These are phyloP conservation scores for Mucor piriformis DNA, from an alignment of 371 early-diverging fungal genomes.

Conservation along the genomic window DNA sequence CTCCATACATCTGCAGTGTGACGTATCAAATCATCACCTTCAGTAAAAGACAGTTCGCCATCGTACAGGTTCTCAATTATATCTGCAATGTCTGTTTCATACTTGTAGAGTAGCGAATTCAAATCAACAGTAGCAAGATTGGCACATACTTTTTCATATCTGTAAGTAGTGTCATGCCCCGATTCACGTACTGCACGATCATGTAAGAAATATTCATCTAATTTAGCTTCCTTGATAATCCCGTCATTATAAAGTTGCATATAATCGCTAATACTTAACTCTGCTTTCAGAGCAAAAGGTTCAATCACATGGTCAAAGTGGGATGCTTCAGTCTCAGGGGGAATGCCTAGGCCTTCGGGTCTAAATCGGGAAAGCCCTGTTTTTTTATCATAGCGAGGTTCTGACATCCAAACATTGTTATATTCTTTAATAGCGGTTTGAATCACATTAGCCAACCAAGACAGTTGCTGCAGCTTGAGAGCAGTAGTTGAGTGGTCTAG, in stretches of 20 bases:
- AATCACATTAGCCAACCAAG: conserved; percentile 73
- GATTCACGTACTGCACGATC: conserved; percentile 95
- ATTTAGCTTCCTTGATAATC: conserved; percentile 68
- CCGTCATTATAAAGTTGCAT: conserved; percentile 62
- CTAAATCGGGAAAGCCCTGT: conserved; percentile 81
- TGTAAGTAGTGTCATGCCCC: conserved; percentile 94
- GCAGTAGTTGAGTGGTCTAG: conserved; percentile 33
- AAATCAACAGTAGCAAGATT: conserved; percentile 89
- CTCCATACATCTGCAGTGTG: conserved; percentile 46
- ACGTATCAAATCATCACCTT: conserved; percentile 31
- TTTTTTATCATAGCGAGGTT: conserved; percentile 71
- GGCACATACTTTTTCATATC: conserved; percentile 87
- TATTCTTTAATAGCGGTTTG: conserved; percentile 88
- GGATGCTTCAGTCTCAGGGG: conserved; percentile 92
- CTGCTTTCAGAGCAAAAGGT: conserved; percentile 73
- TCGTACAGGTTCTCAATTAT: conserved; percentile 64
- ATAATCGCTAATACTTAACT: conserved; percentile 70
- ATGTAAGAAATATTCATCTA: conserved; percentile 92
- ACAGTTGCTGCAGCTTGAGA: conserved; percentile 50
- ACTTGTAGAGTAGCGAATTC: conserved; percentile 88
- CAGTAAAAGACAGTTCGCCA: conserved; percentile 31
- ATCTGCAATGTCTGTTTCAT: conserved; percentile 85
- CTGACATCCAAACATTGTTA: conserved; percentile 82
- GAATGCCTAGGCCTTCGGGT: conserved; percentile 89
- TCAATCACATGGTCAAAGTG: conserved; percentile 88